A percentile compares a stretch with the other conserved stretches of the same genome.
These are phyloP conservation scores for Ceratocystis diversiconidia DNA, from an alignment of 2,329 filamentous ascomycete genomes.

Conservation along the genomic window DNA sequence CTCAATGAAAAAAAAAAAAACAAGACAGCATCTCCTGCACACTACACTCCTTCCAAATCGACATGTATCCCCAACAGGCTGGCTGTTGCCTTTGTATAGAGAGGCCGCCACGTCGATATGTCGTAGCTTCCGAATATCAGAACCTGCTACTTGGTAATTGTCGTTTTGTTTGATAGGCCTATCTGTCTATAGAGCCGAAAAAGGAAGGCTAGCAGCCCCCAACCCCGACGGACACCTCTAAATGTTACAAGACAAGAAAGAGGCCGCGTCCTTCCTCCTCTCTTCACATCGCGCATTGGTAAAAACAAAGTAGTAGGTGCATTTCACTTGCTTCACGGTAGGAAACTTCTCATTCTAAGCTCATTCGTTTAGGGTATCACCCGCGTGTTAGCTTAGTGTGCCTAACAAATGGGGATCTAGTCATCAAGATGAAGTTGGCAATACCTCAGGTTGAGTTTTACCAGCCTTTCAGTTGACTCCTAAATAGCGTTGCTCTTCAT, in stretches of 20 bases:
- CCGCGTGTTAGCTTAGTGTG: neutral
- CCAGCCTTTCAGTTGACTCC: neutral
- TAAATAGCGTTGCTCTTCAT: neutral
- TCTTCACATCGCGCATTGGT: neutral
- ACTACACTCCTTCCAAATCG: too few relatives aligned
- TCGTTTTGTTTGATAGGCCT: neutral
- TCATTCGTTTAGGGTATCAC: neutral
- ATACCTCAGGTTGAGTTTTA: neutral
- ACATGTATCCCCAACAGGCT: neutral
- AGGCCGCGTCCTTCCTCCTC: neutral
- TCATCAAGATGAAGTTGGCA: neutral
- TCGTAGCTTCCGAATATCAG: too few relatives aligned
- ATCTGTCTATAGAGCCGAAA: neutral
- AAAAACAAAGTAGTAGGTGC: neutral
- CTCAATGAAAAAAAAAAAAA: too few relatives aligned
- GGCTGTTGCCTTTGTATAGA: neutral
- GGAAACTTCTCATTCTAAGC: neutral
- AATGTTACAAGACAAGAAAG: neutral
- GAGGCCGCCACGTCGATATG: neutral
- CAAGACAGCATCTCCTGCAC: too few relatives aligned
- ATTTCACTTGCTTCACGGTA: neutral
- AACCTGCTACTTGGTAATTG: neutral
- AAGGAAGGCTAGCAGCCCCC: neutral
- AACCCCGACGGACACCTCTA: neutral
- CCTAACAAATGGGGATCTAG: neutral